Percentiles rank a stretch among this genome's conserved stretches.
phyloP scores from a whole-genome alignment of 23 red algal species.

The Chondrus crispus region DNA sequence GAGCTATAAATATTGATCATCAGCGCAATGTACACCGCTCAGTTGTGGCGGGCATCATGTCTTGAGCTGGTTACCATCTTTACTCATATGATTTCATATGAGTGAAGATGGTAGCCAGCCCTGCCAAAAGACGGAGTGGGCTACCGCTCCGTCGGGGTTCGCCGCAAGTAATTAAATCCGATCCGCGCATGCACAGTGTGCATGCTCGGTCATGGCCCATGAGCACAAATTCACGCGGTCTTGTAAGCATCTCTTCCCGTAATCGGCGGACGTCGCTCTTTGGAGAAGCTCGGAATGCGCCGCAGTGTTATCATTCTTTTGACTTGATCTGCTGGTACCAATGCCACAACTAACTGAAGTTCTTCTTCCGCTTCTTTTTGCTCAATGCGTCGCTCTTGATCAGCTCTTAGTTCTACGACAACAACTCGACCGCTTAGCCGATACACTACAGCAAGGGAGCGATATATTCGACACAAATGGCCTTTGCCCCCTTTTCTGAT shows the following conservation, averaged over 20 bases:
- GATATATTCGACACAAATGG: neutral
- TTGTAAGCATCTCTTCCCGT: conserved; percentile 47
- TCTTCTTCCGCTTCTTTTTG: conserved; percentile 49
- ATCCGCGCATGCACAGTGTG: conserved; percentile 34
- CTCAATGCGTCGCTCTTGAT: conserved; percentile 26
- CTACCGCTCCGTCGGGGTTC: conserved; percentile 35
- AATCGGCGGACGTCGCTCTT: conserved; percentile 53
- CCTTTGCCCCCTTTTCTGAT: conserved; percentile 8
- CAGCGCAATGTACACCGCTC: no score
- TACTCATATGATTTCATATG: no score
- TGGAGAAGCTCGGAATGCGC: conserved; percentile 18
- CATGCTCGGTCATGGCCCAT: conserved; percentile 51
- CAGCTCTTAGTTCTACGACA: neutral
- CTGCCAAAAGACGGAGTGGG: conserved; percentile 54
- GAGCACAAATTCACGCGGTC: conserved; percentile 28
- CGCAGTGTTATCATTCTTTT: conserved; percentile 30
- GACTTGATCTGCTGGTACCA: conserved; percentile 39
- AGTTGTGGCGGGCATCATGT: no score
- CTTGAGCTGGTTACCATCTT: no score
- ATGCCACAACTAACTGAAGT: conserved; percentile 20
- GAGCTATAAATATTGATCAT: no score
- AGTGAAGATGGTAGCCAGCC: no score
- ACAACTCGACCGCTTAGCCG: conserved; percentile 42
- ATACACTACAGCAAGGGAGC: neutral
- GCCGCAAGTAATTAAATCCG: conserved; percentile 27